phyloP scores from a whole-genome alignment of 768 basidiomycete genomes.

The Suillus paluster region DNA sequence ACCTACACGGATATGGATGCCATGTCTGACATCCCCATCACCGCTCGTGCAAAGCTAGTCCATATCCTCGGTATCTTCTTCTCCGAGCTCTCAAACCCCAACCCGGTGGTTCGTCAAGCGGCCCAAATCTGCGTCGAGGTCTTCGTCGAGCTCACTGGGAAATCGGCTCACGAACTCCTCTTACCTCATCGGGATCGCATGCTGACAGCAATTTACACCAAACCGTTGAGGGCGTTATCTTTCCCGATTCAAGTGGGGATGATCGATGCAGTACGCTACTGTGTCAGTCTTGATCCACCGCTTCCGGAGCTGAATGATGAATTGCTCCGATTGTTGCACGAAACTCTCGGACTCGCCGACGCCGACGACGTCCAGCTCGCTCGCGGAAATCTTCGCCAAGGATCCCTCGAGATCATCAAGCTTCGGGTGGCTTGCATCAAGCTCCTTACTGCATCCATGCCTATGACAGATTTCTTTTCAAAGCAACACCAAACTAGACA shows the following conservation, averaged over 20 bases:
- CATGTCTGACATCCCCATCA: conserved; percentile 45
- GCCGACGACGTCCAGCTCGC: conserved; percentile 89
- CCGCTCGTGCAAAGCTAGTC: conserved; percentile 57
- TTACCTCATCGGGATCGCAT: conserved; percentile 86
- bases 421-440: conserved; percentile 94
- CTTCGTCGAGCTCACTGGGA: conserved; percentile 73
- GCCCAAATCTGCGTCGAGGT: conserved; percentile 81
- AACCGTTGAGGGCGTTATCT: conserved; percentile 92
- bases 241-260: conserved; percentile 97
- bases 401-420: conserved; percentile 79
- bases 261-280: conserved; percentile 96
- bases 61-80: conserved; percentile 84
- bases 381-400: conserved; percentile 77
- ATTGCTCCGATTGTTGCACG: conserved; percentile 86
- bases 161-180: conserved; percentile 78
- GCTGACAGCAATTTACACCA: conserved; percentile 90
- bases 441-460: conserved; percentile 92
- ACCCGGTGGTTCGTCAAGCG: conserved; percentile 81
- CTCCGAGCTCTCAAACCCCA: conserved; percentile 87
- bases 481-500: conserved; percentile 84
- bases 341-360: conserved; percentile 93
- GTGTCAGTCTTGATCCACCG: conserved; percentile 86
- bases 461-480: conserved; percentile 90
- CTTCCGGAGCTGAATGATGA: conserved; percentile 93
- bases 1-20: conserved; percentile 56